phyloP scores from a whole-genome alignment of 106 monocot species.

The Acanthochlamys bracteata region DNA sequence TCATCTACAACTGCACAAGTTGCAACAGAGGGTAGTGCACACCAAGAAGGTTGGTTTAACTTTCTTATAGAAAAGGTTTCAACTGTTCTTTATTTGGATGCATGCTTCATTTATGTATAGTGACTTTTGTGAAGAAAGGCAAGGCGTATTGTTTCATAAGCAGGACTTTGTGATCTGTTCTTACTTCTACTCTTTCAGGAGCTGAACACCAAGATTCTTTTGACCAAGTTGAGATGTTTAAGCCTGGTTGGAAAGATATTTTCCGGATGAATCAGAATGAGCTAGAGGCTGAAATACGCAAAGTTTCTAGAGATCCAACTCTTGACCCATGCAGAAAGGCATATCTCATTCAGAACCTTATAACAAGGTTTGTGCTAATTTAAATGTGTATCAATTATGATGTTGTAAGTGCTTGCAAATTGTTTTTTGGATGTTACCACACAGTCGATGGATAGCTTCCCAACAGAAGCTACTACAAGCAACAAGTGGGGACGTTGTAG shows the following conservation, averaged over 20 bases:
- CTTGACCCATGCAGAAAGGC: slow-evolving; percentile 98
- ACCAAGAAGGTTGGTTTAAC: slow-evolving; percentile 27
- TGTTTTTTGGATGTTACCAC: neutral
- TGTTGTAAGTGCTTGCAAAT: neutral
- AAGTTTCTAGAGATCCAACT: slow-evolving; percentile 80
- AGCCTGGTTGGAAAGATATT: slow-evolving; percentile 98
- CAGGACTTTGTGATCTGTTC: neutral
- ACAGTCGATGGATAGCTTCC: slow-evolving; percentile 96
- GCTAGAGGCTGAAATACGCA: slow-evolving; percentile 86
- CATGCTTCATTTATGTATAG: neutral
- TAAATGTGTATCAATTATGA: neutral
- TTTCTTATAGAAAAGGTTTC: neutral
- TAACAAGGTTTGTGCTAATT: slow-evolving; percentile 65
- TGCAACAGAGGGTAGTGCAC: slow-evolving; percentile 11
- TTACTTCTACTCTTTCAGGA: slow-evolving; percentile 20
- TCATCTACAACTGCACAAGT: slow-evolving; percentile 35
- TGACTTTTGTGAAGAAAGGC: too few species aligned
- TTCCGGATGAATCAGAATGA: slow-evolving; percentile 99
- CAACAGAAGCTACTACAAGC: slow-evolving; percentile 79
- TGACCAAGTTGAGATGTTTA: slow-evolving; percentile 82
- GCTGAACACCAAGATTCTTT: slow-evolving; percentile 59
- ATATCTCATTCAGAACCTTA: slow-evolving; percentile 96
- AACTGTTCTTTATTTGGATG: neutral
- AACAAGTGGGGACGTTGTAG: slow-evolving; percentile 20
- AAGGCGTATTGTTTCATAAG: neutral